These are phyloP conservation scores for Colletotrichum simmondsii DNA, from an alignment of 2,329 filamentous ascomycete species.

Conservation along the genomic window DNA sequence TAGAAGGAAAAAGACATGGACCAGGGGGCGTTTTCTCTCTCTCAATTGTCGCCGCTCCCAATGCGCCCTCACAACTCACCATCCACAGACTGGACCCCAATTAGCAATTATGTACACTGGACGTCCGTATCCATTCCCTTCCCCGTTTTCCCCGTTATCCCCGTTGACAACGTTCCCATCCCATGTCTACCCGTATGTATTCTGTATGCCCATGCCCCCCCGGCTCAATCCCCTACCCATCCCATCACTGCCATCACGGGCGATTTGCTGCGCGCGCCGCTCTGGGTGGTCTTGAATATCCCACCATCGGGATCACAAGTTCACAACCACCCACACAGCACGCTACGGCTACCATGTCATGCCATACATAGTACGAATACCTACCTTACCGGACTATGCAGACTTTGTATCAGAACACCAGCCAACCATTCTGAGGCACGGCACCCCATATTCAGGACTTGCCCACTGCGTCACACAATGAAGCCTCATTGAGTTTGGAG, in stretches of 20 bases:
- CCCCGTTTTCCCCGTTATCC: neutral
- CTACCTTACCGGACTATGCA: neutral
- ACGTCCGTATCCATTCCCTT: neutral
- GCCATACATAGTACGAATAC: neutral
- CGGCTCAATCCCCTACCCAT: neutral
- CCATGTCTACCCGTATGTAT: neutral
- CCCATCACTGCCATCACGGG: neutral
- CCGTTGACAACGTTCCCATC: neutral
- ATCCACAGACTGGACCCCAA: slow-evolving; percentile 7
- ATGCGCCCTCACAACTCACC: slow-evolving; percentile 6
- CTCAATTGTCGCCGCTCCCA: neutral
- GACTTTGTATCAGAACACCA: neutral
- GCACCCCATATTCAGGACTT: neutral
- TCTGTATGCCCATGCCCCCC: neutral
- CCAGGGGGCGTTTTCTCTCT: neutral
- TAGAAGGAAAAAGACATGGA: neutral
- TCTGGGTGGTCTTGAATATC: neutral
- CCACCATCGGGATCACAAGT: neutral
- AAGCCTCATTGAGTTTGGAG: neutral
- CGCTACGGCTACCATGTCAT: neutral
- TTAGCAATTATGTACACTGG: neutral
- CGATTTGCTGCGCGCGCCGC: neutral
- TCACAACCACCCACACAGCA: neutral
- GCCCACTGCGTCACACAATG: neutral
- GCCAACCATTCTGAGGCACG: slow-evolving; percentile 1